These are phyloP conservation scores for Syzygium jambos DNA, from an alignment of 345 rosid genomes.

Conservation along the genomic window DNA sequence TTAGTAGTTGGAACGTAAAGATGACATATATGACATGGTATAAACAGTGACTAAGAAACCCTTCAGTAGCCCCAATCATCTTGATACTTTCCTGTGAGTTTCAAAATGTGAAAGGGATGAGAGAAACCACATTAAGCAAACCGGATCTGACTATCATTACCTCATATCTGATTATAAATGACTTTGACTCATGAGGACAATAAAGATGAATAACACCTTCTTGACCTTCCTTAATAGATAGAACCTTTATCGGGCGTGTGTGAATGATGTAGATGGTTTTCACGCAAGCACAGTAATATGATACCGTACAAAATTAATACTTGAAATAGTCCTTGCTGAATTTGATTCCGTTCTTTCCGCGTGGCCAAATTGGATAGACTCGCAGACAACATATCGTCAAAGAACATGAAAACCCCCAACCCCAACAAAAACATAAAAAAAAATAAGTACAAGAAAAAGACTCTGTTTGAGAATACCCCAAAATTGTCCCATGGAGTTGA, in stretches of 20 bases:
- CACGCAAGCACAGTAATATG: accelerated
- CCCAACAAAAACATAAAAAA: not conserved
- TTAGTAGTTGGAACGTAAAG: not conserved
- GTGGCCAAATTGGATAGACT: not conserved
- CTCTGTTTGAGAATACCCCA: not conserved
- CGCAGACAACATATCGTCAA: not conserved
- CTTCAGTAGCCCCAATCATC: not conserved
- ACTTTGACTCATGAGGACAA: not conserved
- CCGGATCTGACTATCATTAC: not conserved
- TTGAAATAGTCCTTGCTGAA: not conserved
- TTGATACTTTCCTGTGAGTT: not conserved
- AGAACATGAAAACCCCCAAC: not conserved
- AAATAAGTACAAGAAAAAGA: not conserved
- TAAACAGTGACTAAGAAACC: not conserved
- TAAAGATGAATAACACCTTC: not conserved
- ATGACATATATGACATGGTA: not conserved
- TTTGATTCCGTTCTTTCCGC: not conserved
- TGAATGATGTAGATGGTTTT: not conserved
- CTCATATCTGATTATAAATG: not conserved
- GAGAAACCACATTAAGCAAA: not conserved
- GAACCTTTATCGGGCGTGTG: accelerated
- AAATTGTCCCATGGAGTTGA: not conserved
- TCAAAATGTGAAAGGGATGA: not conserved
- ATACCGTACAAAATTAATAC: not conserved
- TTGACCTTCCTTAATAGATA: accelerated